A percentile compares a stretch with the other conserved stretches of the same genome.
Conservation (phyloP, 345 rosid species). For the Orychophragmus violaceus region DNA sequence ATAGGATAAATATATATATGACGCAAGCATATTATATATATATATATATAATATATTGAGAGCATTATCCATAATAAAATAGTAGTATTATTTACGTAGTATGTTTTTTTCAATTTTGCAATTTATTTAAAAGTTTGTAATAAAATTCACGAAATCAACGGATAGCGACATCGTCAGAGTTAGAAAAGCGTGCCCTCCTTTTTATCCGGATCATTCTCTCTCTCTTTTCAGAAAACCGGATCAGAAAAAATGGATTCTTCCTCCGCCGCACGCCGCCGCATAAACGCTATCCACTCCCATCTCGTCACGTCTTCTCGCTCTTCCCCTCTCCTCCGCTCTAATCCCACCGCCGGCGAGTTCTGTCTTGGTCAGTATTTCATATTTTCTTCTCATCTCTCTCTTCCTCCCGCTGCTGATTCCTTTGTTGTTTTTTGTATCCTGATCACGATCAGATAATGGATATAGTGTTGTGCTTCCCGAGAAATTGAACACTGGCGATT, state of each 20-base stretch:
- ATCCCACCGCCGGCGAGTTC: slow-evolving; percentile 75
- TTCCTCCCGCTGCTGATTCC: slow-evolving; percentile 1
- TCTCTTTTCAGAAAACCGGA: background rate
- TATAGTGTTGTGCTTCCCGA: slow-evolving; percentile 94
- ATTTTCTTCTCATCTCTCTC: background rate
- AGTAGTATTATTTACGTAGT: too few species aligned
- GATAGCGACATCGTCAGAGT: background rate
- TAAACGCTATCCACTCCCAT: slow-evolving; percentile 58
- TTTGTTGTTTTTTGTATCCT: background rate
- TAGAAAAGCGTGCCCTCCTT: background rate
- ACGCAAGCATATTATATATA: too few species aligned
- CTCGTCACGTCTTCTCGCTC: slow-evolving; percentile 36
- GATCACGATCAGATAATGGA: slow-evolving; percentile 57
- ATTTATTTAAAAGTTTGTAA: background rate
- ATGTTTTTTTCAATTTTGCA: background rate
- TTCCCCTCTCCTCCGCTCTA: slow-evolving; percentile 39
- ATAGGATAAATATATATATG: too few species aligned
- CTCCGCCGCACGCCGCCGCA: slow-evolving; percentile 61
- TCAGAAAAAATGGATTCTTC: slow-evolving; percentile 40
- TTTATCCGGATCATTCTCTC: slow-evolving; percentile 14
- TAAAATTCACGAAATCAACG: background rate
- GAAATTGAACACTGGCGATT: slow-evolving; percentile 76
- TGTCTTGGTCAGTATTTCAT: slow-evolving; percentile 42
- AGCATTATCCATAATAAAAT: too few species aligned
- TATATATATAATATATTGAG: too few species aligned